A percentile compares a stretch with the other conserved stretches of the same genome.
Evolutionary conservation across 768 basidiomycete species (phyloP).

Genomic region (Glaciozyma martinii): DNA sequence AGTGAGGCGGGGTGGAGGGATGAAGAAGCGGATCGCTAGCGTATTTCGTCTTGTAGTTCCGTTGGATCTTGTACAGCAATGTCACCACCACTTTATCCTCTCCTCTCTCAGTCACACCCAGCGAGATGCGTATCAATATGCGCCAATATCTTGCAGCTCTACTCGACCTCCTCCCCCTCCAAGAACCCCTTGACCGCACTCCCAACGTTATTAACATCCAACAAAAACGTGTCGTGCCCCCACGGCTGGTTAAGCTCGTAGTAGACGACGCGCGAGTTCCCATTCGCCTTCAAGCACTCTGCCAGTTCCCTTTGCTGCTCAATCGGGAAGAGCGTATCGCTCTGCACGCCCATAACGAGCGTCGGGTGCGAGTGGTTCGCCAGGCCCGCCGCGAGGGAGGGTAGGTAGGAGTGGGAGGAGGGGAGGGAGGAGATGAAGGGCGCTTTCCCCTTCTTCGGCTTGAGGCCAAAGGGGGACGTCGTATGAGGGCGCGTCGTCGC

Average conservation of each 20-base stretch:
- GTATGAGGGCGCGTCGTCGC: slow-evolving; percentile 44
- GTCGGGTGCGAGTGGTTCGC: slow-evolving; percentile 68
- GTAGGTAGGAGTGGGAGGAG: slow-evolving; percentile 35
- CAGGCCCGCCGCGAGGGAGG: slow-evolving; percentile 62
- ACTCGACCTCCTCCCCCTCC: slow-evolving; percentile 3
- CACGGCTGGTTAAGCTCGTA: slow-evolving; percentile 98
- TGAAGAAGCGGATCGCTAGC: too few relatives aligned
- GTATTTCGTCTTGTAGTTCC: too few relatives aligned
- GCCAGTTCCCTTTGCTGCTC: slow-evolving; percentile 94
- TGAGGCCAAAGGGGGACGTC: slow-evolving; percentile 6
- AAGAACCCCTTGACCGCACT: slow-evolving; percentile 86
- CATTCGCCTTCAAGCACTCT: slow-evolving; percentile 81
- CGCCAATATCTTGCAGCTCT: too few relatives aligned
- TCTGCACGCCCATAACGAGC: slow-evolving; percentile 87
- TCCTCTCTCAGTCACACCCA: too few relatives aligned
- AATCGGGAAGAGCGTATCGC: slow-evolving; percentile 91
- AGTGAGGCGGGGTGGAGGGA: background rate
- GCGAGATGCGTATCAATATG: too few relatives aligned
- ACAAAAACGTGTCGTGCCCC: slow-evolving; percentile 98
- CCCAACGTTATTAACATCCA: slow-evolving; percentile 82
- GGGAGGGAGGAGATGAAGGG: slow-evolving; percentile 41
- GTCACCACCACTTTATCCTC: too few relatives aligned
- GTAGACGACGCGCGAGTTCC: slow-evolving; percentile 81
- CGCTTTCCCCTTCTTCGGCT: slow-evolving; percentile 32
- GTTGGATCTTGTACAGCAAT: too few relatives aligned